Evolutionary conservation across 768 basidiomycete genomes (phyloP).

Genomic region (Rhodotorula graminis): DNA sequence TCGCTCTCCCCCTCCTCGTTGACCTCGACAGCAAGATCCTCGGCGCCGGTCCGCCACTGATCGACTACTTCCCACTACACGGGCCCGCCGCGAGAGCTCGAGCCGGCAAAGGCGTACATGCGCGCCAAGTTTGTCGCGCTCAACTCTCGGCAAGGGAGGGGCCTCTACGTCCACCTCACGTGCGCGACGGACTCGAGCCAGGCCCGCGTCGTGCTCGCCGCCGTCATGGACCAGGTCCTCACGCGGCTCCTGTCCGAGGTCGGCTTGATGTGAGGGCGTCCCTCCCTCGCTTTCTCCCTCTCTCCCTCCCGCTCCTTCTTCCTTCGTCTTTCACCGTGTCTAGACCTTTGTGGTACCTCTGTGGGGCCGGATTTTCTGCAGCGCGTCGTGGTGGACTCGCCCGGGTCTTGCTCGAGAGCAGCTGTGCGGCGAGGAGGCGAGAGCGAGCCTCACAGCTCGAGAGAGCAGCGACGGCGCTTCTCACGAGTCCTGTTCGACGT

Average conservation of each 20-base stretch:
- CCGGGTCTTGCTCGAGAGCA: too few relatives aligned
- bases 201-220: conserved; percentile 24
- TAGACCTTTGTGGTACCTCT: too few relatives aligned
- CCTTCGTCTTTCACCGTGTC: neutral
- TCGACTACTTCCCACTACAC: conserved; percentile 82
- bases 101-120: conserved; percentile 76
- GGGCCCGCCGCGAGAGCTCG: conserved; percentile 71
- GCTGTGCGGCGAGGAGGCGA: too few relatives aligned
- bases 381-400: too few relatives aligned
- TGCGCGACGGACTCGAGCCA: conserved; percentile 31
- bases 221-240: conserved; percentile 26
- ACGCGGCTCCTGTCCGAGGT: conserved; percentile 20
- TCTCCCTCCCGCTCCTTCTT: neutral
- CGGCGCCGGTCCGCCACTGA: conserved; percentile 63
- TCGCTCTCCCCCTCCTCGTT: neutral
- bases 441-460: too few relatives aligned
- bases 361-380: too few relatives aligned
- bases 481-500: too few relatives aligned
- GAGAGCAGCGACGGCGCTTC: too few relatives aligned
- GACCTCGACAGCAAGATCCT: conserved; percentile 57
- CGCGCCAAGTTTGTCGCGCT: conserved; percentile 75
- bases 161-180: conserved; percentile 45
- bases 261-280: conserved; percentile 6
- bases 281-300: neutral
- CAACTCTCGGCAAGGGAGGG: conserved; percentile 68